A percentile compares a stretch with the other conserved stretches of the same genome.
Conservation (phyloP, 768 basidiomycete species). For the Amanita exitialis region DNA sequence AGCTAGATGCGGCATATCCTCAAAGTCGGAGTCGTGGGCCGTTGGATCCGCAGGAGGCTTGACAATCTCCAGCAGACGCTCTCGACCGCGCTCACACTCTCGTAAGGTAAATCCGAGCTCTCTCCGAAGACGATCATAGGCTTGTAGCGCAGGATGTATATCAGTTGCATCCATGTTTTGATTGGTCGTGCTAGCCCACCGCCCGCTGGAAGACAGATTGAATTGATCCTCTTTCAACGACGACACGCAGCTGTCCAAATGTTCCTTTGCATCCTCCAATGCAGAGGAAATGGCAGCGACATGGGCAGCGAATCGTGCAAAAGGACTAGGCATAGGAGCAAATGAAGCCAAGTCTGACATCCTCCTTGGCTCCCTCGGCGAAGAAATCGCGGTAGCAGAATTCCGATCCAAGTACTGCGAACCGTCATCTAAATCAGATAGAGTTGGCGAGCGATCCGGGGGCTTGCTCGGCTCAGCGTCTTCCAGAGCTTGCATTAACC, state of each 20-base stretch:
- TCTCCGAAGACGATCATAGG: conserved; percentile 66
- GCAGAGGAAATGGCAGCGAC: conserved; percentile 61
- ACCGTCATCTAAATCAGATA: conserved; percentile 9
- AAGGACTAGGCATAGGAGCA: conserved; percentile 63
- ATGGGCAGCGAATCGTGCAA: conserved; percentile 64
- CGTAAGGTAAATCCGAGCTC: conserved; percentile 71
- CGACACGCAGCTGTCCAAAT: conserved; percentile 54
- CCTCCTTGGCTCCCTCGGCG: not conserved
- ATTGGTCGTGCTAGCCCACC: not conserved
- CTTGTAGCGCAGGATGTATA: conserved; percentile 45
- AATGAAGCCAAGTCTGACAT: conserved; percentile 31
- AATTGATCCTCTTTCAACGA: conserved; percentile 33
- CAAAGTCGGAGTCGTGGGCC: conserved; percentile 15
- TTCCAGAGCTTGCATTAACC: conserved; percentile 55
- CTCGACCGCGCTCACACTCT: conserved; percentile 76
- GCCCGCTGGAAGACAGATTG: not conserved
- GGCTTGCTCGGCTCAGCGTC: conserved; percentile 43
- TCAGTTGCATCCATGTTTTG: conserved; percentile 7
- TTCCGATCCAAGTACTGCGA: not conserved
- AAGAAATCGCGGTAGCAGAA: not conserved
- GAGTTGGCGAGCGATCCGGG: conserved; percentile 36
- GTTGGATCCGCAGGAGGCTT: conserved; percentile 25
- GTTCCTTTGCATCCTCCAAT: conserved; percentile 59
- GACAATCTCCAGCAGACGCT: conserved; percentile 48
- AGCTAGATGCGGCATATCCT: conserved; percentile 39